Conservation (phyloP, 768 basidiomycete genomes). For the Solioccasus polychromus region DNA sequence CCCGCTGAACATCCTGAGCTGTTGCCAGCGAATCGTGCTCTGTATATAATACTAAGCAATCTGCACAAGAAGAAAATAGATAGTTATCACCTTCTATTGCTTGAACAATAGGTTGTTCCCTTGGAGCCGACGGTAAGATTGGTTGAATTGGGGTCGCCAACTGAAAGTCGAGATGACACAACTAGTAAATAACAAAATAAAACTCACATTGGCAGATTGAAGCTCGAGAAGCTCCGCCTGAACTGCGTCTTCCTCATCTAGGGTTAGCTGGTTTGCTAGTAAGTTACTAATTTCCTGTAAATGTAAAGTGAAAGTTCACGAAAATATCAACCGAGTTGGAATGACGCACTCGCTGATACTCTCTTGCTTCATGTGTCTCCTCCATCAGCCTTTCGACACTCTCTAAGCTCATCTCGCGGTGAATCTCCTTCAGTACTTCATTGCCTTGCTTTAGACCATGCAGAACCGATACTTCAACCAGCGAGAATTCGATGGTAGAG, state of each 20-base stretch:
- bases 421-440: slow-evolving; percentile 89
- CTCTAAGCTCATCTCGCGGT: slow-evolving; percentile 90
- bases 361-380: slow-evolving; percentile 89
- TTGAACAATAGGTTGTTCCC: slow-evolving; percentile 36
- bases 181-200: neutral
- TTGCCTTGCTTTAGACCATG: slow-evolving; percentile 94
- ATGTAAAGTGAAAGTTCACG: neutral
- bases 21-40: slow-evolving; percentile 1
- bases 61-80: neutral
- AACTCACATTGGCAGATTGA: slow-evolving; percentile 59
- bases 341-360: slow-evolving; percentile 75
- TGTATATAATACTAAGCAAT: slow-evolving; percentile 6
- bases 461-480: slow-evolving; percentile 88
- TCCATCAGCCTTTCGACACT: slow-evolving; percentile 92
- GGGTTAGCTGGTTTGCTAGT: slow-evolving; percentile 73
- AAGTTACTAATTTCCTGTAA: slow-evolving; percentile 87
- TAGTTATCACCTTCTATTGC: slow-evolving; percentile 32
- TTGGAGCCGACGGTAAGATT: slow-evolving; percentile 56
- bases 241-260: slow-evolving; percentile 93
- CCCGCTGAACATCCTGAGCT: slow-evolving; percentile 3
- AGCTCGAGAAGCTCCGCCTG: slow-evolving; percentile 76
- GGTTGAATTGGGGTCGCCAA: slow-evolving; percentile 29
- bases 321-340: neutral
- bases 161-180: slow-evolving; percentile 21
- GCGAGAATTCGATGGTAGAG: slow-evolving; percentile 93